Evolutionary conservation across 176 grass and related monocot species (phyloP).

Genomic region (Eragrostis curvula): DNA sequence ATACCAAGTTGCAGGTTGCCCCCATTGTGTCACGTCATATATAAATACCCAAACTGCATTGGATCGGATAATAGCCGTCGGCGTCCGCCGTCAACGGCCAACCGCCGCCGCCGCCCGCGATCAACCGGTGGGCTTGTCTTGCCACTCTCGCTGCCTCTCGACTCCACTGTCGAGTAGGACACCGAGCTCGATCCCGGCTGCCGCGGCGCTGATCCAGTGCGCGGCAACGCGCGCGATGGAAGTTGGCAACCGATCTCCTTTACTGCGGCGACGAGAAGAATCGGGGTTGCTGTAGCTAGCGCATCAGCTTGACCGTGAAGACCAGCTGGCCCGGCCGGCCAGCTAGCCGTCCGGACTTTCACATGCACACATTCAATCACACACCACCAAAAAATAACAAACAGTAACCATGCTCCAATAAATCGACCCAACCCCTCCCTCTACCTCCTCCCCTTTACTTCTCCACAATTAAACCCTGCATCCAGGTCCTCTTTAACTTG

Average conservation of each 20-base stretch:
- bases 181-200: too few species aligned
- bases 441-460: background rate
- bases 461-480: too few species aligned
- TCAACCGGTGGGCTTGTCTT: background rate
- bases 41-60: background rate
- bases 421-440: constrained; percentile 14
- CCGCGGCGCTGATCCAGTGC: background rate
- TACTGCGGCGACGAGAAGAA: background rate
- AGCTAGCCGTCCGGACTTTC: constrained; percentile 10
- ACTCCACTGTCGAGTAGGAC: too few species aligned
- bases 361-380: constrained; percentile 41
- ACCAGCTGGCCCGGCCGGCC: constrained; percentile 7
- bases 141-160: background rate
- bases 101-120: background rate
- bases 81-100: background rate
- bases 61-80: background rate
- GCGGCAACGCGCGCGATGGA: background rate
- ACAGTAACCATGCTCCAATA: constrained; percentile 2
- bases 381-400: background rate
- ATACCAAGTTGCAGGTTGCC: background rate
- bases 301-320: background rate
- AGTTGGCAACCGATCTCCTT: constrained; percentile 4
- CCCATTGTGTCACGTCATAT: background rate
- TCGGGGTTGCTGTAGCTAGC: background rate
- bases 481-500: background rate